Evolutionary conservation across 768 basidiomycete species (phyloP), one percentile per base, ranked within the genome.

Genomic region (Phylloporus sp.): DNA sequence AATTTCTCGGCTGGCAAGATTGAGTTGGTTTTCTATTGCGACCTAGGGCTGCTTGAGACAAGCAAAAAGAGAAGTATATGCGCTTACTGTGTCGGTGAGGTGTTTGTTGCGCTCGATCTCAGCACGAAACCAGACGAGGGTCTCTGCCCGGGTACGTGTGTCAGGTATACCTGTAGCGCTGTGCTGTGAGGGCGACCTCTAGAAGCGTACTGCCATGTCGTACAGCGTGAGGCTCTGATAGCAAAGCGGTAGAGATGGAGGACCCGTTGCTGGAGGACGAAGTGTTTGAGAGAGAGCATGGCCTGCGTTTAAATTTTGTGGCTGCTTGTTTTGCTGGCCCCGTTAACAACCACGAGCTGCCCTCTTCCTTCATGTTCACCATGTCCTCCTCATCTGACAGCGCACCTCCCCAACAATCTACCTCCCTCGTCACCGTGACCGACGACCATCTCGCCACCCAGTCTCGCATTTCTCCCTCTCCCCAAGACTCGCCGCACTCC

Each of bases 211-310:
- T 32, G 22, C 46, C n/a, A 50, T 28, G 27, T 61, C 68, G 56
- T 61, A 88, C 89, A 75, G 75, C 78, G 76, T 8, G 86, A 82
- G 12, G 85, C 82, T 45, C 88, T 82, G 57, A 89, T 76, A n/a
- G 80, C 78, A 47, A 73, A 66, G 50, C 87, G 80, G 69, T 89
- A 91, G 43, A 89, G 71, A 55, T 72, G 65, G 40, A 90, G 62
- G 18, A 78, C 81, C 62, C 77, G 72, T 54, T 82, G 79, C 53
- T 77, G 77, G 52, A 91, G 76, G 60, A 91, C 78, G 62, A 90
- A 91, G 69, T 91, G 86, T 69, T 77, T 86, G 67, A 91, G 78
- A 31, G 83, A 80, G 49, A 76, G 57, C 60, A 54, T 62, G 15
- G 13, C 11, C n/a, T 31, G 2, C n/a, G 22, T 32, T 36, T 50